Conservation (phyloP, 352 stramenopile genomes). For the Globisporangium cederbergense region DNA sequence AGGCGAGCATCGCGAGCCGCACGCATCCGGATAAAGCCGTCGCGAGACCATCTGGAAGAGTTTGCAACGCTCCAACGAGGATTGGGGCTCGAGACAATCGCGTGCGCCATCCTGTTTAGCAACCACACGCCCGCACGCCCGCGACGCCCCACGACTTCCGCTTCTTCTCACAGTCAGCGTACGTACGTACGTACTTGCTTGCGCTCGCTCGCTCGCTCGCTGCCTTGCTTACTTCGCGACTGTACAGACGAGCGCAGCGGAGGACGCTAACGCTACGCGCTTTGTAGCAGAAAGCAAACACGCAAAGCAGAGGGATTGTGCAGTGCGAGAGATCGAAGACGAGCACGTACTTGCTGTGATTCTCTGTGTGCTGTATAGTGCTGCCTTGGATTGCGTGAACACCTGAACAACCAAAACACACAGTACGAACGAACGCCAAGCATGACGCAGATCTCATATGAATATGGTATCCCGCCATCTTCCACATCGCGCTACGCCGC, state of each 20-base stretch:
- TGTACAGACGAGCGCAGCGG: neutral
- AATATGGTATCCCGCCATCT: slow-evolving; percentile 3
- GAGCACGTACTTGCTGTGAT: neutral
- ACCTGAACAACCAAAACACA: neutral
- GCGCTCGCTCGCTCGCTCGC: neutral
- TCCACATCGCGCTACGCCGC: neutral
- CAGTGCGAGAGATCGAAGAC: neutral
- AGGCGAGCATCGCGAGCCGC: neutral
- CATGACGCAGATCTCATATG: slow-evolving; percentile 19
- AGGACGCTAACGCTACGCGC: neutral
- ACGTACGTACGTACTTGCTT: neutral
- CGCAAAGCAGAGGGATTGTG: neutral
- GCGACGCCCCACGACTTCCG: neutral
- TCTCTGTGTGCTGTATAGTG: neutral
- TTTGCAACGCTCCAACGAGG: neutral
- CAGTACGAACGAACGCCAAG: neutral
- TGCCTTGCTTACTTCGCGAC: neutral
- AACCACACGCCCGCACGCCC: neutral
- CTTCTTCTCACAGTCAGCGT: neutral
- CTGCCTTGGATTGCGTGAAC: neutral
- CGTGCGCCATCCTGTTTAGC: neutral
- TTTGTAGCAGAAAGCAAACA: neutral
- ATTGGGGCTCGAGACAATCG: neutral
- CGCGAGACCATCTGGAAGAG: neutral
- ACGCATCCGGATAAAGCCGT: neutral